Conservation (phyloP, 75 land plant species). For the Gnetum montanum region DNA sequence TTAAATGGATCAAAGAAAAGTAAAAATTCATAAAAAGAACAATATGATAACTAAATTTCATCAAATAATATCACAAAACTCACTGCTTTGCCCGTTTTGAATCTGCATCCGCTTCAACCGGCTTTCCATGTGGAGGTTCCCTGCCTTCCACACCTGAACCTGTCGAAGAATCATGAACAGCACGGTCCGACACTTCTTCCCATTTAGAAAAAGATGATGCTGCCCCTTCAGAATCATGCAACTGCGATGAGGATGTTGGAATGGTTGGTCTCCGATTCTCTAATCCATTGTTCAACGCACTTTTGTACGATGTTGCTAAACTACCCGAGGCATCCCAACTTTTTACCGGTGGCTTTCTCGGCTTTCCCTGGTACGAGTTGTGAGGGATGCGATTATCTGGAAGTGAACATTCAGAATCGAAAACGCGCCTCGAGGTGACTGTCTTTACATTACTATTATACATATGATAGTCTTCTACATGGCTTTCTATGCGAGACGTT, state of each 20-base stretch:
- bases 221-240: constrained; percentile 15
- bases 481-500: constrained; percentile 25
- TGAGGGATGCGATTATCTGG: constrained; percentile 29
- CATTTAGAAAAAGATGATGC: constrained; percentile 14
- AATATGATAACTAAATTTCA: too few species aligned
- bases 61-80: too few species aligned
- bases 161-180: constrained; percentile 9
- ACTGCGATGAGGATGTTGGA: not conserved
- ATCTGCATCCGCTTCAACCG: constrained; percentile 29
- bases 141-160: constrained; percentile 13
- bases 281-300: constrained; percentile 3
- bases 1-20: too few species aligned
- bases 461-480: constrained; percentile 34
- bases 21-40: too few species aligned
- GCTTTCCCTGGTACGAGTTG: constrained; percentile 8
- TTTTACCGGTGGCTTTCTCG: constrained; percentile 12
- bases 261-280: constrained; percentile 8
- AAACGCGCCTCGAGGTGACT: constrained; percentile 20
- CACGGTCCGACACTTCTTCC: constrained; percentile 18
- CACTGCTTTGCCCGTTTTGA: constrained; percentile 57
- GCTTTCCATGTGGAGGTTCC: constrained; percentile 13
- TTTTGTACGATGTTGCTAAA: constrained; percentile 6
- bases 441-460: constrained; percentile 16
- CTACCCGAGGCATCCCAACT: constrained; percentile 23
- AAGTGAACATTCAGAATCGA: constrained; percentile 25